These are phyloP conservation scores for Pestalotiopsis sp. DNA, from an alignment of 2,329 filamentous ascomycete genomes.

Conservation along the genomic window DNA sequence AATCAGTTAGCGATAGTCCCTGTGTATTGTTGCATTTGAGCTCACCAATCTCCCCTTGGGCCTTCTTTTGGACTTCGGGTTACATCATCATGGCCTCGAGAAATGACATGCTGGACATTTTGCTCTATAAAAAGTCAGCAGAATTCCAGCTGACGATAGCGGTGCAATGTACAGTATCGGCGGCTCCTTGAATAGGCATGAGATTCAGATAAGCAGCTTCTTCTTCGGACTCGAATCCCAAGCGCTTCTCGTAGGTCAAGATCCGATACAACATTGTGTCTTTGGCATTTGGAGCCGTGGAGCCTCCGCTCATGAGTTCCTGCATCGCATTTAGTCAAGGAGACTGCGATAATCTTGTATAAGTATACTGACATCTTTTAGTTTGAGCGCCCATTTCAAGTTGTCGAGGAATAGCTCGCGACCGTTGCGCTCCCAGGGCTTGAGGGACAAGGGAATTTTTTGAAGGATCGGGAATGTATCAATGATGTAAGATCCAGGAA, in stretches of 20 bases:
- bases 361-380: background rate
- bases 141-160: background rate
- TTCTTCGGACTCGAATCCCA: background rate
- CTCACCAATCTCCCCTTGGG: background rate
- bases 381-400: background rate
- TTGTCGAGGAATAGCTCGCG: background rate
- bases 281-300: background rate
- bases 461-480: background rate
- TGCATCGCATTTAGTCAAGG: background rate
- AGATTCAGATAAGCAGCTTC: background rate
- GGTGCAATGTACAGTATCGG: background rate
- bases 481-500: background rate
- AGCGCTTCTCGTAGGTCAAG: background rate
- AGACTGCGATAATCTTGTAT: background rate
- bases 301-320: background rate
- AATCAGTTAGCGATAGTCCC: background rate
- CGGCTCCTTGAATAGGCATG: background rate
- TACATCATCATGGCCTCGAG: background rate
- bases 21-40: background rate
- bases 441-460: background rate
- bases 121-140: background rate
- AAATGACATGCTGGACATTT: conserved; percentile 4
- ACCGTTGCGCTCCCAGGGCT: background rate
- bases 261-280: conserved; percentile 2
- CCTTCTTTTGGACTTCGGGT: background rate